A percentile compares a stretch with the other conserved stretches of the same genome.
These are phyloP conservation scores for Allomyces macrogynus DNA, from an alignment of 192 early-diverging fungal genomes.

Conservation along the genomic window DNA sequence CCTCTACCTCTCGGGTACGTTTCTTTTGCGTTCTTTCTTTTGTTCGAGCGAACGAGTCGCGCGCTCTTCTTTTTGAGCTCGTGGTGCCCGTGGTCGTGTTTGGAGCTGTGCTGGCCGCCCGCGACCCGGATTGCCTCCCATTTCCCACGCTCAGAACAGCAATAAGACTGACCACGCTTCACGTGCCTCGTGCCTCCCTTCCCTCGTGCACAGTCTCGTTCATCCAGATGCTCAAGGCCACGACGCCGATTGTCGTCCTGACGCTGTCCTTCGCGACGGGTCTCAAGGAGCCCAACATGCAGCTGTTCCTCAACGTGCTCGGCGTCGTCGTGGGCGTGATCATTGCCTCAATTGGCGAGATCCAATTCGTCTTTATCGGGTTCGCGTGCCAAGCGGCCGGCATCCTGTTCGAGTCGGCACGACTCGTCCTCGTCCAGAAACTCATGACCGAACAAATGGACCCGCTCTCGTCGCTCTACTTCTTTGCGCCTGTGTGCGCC, in stretches of 20 bases:
- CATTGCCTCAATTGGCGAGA: constrained; percentile 13
- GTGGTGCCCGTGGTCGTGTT: too few relatives aligned
- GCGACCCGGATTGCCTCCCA: too few relatives aligned
- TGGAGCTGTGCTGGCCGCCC: too few relatives aligned
- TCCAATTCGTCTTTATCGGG: constrained; percentile 12
- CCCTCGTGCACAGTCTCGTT: constrained; percentile 2
- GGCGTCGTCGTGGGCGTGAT: constrained; percentile 14
- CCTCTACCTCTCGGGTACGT: constrained; percentile 11
- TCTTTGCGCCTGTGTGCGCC: constrained; percentile 18
- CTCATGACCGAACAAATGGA: constrained; percentile 16
- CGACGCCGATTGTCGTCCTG: constrained; percentile 14
- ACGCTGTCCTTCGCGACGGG: constrained; percentile 5
- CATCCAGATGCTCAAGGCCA: constrained; percentile 21
- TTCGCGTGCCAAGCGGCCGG: constrained; percentile 9
- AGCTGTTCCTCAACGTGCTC: constrained; percentile 6
- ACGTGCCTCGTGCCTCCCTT: too few relatives aligned
- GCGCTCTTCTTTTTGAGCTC: too few relatives aligned
- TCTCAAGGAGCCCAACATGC: constrained; percentile 2
- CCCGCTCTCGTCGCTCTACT: constrained; percentile 11
- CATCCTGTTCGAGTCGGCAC: constrained; percentile 9
- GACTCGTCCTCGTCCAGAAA: constrained; percentile 14
- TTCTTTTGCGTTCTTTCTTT: too few relatives aligned
- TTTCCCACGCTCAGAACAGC: too few relatives aligned
- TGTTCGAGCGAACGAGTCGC: too few relatives aligned
- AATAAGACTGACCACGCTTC: too few relatives aligned